A percentile compares a stretch with the other conserved stretches of the same genome.
These are phyloP conservation scores for Xylariomycetidae sp. DNA, from an alignment of 2,329 filamentous ascomycete species.

Conservation along the genomic window DNA sequence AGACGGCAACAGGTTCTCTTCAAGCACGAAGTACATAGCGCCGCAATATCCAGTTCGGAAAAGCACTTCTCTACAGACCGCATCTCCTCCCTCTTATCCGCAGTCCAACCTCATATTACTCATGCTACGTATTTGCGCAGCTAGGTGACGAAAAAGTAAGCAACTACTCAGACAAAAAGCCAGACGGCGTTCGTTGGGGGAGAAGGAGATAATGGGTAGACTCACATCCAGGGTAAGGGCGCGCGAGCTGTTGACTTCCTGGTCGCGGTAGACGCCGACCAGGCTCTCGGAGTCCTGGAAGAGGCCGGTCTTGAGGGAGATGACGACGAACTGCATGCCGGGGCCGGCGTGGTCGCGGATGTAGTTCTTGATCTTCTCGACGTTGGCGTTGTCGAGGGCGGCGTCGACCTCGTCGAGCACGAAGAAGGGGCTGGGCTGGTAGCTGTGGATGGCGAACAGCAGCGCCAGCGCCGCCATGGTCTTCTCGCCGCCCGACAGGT, in stretches of 20 bases:
- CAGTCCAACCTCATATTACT: too few relatives aligned
- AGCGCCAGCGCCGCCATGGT: constrained; percentile 97
- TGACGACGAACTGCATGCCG: constrained; percentile 99
- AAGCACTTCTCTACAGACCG: too few relatives aligned
- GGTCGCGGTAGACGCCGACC: constrained; percentile 92
- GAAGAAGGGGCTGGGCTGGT: constrained; percentile 94
- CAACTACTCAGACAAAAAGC: background rate
- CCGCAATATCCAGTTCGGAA: too few relatives aligned
- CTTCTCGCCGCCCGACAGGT: constrained; percentile 94
- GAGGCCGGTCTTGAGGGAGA: constrained; percentile 88
- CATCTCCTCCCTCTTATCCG: too few relatives aligned
- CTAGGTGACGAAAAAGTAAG: constrained; percentile 7
- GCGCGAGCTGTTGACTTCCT: constrained; percentile 86
- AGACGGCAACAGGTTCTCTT: too few relatives aligned
- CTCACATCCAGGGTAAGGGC: constrained; percentile 94
- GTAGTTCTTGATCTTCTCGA: constrained; percentile 93
- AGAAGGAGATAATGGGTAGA: constrained; percentile 11
- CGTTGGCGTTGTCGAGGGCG: constrained; percentile 95
- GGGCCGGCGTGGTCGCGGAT: constrained; percentile 90
- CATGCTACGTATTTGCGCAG: constrained; percentile 25
- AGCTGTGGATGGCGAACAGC: constrained; percentile 93
- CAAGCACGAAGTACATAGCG: too few relatives aligned
- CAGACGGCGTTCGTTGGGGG: constrained; percentile 1
- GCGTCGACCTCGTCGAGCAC: constrained; percentile 97
- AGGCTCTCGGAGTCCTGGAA: constrained; percentile 96